Percentiles rank a stretch among this genome's conserved stretches.
Evolutionary conservation across 164 flowering plant species (phyloP).

Genomic region (Saururus chinensis): DNA sequence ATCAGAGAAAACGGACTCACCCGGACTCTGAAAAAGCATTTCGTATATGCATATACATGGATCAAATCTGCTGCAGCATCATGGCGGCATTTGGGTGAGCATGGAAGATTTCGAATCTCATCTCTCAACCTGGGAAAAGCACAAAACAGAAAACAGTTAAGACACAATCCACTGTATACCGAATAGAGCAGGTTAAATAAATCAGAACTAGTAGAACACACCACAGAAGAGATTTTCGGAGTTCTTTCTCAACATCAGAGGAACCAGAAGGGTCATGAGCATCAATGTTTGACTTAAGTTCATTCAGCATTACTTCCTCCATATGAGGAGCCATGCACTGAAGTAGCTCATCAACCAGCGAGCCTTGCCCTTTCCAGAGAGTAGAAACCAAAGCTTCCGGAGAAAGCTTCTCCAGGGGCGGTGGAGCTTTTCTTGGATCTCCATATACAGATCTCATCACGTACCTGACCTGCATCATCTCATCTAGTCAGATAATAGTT

Average conservation of each 20-base stretch:
- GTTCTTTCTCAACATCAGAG: constrained; percentile 49
- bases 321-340: constrained; percentile 78
- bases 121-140: constrained; percentile 78
- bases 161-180: not conserved
- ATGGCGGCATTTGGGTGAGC: constrained; percentile 77
- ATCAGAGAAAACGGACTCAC: constrained; percentile 27
- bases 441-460: constrained; percentile 84
- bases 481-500: not conserved
- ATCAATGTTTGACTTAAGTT: constrained; percentile 51
- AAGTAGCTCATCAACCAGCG: constrained; percentile 81
- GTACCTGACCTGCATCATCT: constrained; percentile 71
- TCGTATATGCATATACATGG: constrained; percentile 87
- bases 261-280: constrained; percentile 74
- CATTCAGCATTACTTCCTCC: constrained; percentile 47
- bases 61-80: constrained; percentile 99
- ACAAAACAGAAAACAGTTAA: not conserved
- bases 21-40: constrained; percentile 63
- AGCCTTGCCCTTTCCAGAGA: constrained; percentile 91
- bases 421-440: constrained; percentile 90
- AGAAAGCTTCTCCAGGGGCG: constrained; percentile 74
- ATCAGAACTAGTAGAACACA: constrained; percentile 13
- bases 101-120: constrained; percentile 81
- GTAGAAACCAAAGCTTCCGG: constrained; percentile 55
- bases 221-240: constrained; percentile 79
- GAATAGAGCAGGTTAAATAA: not conserved